Percentiles rank a stretch among this genome's conserved stretches.
Evolutionary conservation across 306 rosid species (phyloP).

Genomic region (Cucumis cinereus): DNA sequence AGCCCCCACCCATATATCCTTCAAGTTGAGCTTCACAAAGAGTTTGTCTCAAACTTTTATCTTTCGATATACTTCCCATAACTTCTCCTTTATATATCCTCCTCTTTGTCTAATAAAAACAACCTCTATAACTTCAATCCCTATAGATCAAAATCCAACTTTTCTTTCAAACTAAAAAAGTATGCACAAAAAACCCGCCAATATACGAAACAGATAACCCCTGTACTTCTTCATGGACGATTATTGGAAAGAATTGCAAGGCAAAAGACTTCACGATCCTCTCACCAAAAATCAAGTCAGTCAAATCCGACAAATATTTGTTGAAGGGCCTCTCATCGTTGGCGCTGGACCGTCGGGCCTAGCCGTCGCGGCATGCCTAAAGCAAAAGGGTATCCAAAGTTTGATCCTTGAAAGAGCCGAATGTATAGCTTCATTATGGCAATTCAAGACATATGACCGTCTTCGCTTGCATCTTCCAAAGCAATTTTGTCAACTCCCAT

Average conservation of each 20-base stretch:
- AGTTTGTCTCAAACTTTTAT: not conserved
- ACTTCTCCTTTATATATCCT: not conserved
- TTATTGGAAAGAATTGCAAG: conserved; percentile 54
- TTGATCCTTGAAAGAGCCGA: conserved; percentile 51
- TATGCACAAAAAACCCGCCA: not conserved
- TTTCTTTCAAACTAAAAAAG: not conserved
- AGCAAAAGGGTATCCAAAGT: conserved; percentile 52
- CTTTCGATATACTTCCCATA: not conserved
- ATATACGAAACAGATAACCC: not conserved
- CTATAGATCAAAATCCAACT: not conserved
- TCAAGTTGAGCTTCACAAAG: not conserved
- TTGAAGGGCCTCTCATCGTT: conserved; percentile 59
- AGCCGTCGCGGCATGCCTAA: conserved; percentile 83
- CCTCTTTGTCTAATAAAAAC: not conserved
- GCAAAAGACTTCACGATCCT: conserved; percentile 49
- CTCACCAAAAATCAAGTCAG: not conserved
- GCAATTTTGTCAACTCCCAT: conserved; percentile 66
- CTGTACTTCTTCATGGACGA: conserved; percentile 33
- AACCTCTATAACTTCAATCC: not conserved
- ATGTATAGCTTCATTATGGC: conserved; percentile 90
- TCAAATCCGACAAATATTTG: conserved; percentile 10
- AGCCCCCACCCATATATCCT: not conserved
- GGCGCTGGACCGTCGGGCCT: conserved; percentile 97
- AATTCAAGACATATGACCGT: conserved; percentile 72
- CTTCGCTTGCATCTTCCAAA: conserved; percentile 91